Evolutionary conservation across 1,139 yeast species (phyloP).

Genomic region (Lodderomyces theae): DNA sequence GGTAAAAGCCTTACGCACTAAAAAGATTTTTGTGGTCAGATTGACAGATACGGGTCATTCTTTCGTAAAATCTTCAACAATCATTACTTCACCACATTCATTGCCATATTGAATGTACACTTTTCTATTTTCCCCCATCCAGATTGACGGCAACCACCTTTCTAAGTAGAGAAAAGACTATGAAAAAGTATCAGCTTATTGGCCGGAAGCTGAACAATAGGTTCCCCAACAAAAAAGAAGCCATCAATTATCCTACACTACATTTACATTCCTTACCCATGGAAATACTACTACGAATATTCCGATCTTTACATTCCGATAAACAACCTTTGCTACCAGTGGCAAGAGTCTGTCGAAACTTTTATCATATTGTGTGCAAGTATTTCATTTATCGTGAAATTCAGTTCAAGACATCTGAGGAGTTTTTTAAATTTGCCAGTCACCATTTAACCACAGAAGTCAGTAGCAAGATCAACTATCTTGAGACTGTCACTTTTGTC

Average conservation of each 20-base stretch:
- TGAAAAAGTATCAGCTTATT: conserved; percentile 34
- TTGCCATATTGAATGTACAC: too few relatives aligned
- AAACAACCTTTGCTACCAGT: conserved; percentile 21
- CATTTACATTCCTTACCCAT: conserved; percentile 42
- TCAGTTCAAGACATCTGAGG: conserved; percentile 22
- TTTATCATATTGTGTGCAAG: conserved; percentile 35
- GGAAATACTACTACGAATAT: conserved; percentile 38
- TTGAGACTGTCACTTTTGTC: conserved; percentile 24
- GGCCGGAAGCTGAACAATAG: conserved; percentile 26
- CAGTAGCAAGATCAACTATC: conserved; percentile 32
- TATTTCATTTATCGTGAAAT: conserved; percentile 35
- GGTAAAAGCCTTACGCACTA: too few relatives aligned
- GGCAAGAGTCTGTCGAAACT: conserved; percentile 35
- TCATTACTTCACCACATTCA: too few relatives aligned
- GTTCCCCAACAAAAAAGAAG: conserved; percentile 4
- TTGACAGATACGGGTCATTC: too few relatives aligned
- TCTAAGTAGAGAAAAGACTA: too few relatives aligned
- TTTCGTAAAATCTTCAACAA: too few relatives aligned
- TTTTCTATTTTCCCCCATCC: too few relatives aligned
- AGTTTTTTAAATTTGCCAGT: conserved; percentile 33
- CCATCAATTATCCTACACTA: conserved; percentile 21
- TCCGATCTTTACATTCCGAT: conserved; percentile 22
- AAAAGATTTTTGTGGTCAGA: too few relatives aligned
- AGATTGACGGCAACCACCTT: too few relatives aligned
- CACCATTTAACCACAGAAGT: conserved; percentile 20